Conservation (phyloP, 352 stramenopile species). For the Phytophthora pseudosyringae region DNA sequence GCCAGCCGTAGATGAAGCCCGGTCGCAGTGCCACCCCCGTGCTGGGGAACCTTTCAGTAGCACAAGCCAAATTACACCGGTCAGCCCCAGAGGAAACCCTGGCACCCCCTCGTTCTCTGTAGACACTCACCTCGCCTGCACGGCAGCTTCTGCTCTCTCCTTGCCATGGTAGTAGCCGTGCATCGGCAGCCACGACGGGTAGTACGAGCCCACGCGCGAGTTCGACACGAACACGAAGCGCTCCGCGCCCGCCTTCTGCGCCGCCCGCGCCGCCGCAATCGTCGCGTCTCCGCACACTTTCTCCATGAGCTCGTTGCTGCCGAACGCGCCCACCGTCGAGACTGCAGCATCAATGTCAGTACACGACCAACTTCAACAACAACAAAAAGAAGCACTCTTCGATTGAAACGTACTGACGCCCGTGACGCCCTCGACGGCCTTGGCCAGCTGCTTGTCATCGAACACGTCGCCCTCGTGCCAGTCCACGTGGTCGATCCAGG, state of each 20-base stretch:
- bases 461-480: conserved; percentile 90
- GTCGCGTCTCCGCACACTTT: conserved; percentile 90
- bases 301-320: conserved; percentile 90
- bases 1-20: conserved; percentile 91
- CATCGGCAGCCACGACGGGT: conserved; percentile 78
- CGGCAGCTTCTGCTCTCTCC: conserved; percentile 78
- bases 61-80: background rate
- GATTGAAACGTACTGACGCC: conserved; percentile 70
- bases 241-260: conserved; percentile 74
- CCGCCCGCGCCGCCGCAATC: conserved; percentile 76
- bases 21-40: conserved; percentile 85
- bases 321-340: conserved; percentile 90
- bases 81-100: background rate
- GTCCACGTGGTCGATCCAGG: conserved; percentile 88
- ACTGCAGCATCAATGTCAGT: conserved; percentile 46
- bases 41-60: conserved; percentile 57
- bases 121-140: conserved; percentile 56
- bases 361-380: background rate
- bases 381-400: background rate
- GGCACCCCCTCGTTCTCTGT: background rate
- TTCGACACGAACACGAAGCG: conserved; percentile 93
- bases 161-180: conserved; percentile 93
- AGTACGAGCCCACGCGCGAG: conserved; percentile 83
- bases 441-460: conserved; percentile 61
- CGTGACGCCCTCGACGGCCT: conserved; percentile 76